A percentile compares a stretch with the other conserved stretches of the same genome.
These are phyloP conservation scores for Colletotrichum gloeosporioides DNA, from an alignment of 2,329 filamentous ascomycete genomes.

Conservation along the genomic window DNA sequence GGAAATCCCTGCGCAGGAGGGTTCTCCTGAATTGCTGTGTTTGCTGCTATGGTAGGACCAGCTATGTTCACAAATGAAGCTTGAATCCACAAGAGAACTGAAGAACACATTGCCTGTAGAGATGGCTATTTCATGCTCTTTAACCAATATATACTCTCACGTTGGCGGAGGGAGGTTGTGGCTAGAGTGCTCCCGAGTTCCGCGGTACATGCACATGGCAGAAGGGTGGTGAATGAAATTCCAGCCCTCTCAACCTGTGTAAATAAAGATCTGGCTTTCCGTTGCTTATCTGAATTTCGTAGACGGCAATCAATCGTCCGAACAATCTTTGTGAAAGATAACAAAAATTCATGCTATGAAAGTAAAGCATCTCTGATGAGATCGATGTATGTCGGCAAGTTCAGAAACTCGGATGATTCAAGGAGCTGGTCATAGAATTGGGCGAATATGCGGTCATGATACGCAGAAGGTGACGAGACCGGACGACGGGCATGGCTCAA, in stretches of 20 bases:
- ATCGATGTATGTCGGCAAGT: too few relatives aligned
- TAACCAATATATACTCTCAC: rapidly evolving
- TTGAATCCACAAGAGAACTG: too few relatives aligned
- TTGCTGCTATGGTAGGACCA: not conserved
- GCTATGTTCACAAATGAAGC: too few relatives aligned
- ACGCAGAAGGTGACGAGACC: not conserved
- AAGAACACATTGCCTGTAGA: not conserved
- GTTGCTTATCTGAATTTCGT: rapidly evolving
- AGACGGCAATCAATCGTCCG: too few relatives aligned
- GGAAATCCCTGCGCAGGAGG: rapidly evolving
- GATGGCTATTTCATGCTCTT: rapidly evolving
- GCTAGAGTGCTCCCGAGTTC: not conserved
- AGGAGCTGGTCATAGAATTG: rapidly evolving
- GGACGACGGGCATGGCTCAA: rapidly evolving
- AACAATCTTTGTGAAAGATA: too few relatives aligned
- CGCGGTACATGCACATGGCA: too few relatives aligned
- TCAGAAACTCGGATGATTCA: too few relatives aligned
- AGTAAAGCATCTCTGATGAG: too few relatives aligned
- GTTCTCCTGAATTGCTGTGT: not conserved
- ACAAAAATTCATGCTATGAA: too few relatives aligned
- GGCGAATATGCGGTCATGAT: not conserved
- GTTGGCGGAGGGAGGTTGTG: rapidly evolving
- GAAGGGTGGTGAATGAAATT: too few relatives aligned
- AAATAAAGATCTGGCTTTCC: not conserved
- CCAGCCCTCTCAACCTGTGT: too few relatives aligned